Conservation (phyloP, 805 yeast species). For the Yarrowia osloensis region DNA sequence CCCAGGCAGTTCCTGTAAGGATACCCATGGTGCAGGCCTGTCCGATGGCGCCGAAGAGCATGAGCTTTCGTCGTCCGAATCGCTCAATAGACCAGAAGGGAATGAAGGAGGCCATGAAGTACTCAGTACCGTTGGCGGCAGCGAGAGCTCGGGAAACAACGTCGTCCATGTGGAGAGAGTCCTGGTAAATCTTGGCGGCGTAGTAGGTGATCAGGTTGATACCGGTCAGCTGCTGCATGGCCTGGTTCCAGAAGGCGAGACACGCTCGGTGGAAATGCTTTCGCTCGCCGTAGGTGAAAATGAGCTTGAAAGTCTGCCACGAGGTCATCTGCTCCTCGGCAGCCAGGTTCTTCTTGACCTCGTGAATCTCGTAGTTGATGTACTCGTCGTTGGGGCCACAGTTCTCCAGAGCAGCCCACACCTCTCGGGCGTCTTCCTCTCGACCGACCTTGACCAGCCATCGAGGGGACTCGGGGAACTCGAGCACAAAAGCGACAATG, state of each 20-base stretch:
- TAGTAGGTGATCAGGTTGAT: slow-evolving; percentile 87
- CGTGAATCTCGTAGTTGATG: slow-evolving; percentile 11
- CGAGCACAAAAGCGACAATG: slow-evolving; percentile 60
- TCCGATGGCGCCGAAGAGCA: slow-evolving; percentile 70
- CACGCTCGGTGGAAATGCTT: slow-evolving; percentile 23
- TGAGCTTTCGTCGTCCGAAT: slow-evolving; percentile 71
- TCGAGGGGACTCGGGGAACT: slow-evolving; percentile 87
- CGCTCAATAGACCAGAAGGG: slow-evolving; percentile 44
- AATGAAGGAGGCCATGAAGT: slow-evolving; percentile 62
- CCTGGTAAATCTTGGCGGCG: slow-evolving; percentile 77
- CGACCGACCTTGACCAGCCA: slow-evolving; percentile 71
- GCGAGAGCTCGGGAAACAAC: slow-evolving; percentile 36
- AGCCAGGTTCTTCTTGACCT: slow-evolving; percentile 18
- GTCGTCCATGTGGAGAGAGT: slow-evolving; percentile 54
- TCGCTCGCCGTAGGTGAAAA: slow-evolving; percentile 29
- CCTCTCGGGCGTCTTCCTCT: slow-evolving; percentile 49
- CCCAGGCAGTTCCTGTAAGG: slow-evolving; percentile 30
- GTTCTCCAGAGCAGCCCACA: slow-evolving; percentile 36
- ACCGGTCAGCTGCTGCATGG: slow-evolving; percentile 85
- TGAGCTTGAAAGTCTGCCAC: background rate
- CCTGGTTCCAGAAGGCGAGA: slow-evolving; percentile 47
- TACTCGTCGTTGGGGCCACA: slow-evolving; percentile 1
- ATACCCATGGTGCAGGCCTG: slow-evolving; percentile 46
- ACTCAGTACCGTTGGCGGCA: slow-evolving; percentile 47
- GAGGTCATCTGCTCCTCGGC: background rate